Conservation (phyloP, 441 rosid genomes). For the Populus hybrid region DNA sequence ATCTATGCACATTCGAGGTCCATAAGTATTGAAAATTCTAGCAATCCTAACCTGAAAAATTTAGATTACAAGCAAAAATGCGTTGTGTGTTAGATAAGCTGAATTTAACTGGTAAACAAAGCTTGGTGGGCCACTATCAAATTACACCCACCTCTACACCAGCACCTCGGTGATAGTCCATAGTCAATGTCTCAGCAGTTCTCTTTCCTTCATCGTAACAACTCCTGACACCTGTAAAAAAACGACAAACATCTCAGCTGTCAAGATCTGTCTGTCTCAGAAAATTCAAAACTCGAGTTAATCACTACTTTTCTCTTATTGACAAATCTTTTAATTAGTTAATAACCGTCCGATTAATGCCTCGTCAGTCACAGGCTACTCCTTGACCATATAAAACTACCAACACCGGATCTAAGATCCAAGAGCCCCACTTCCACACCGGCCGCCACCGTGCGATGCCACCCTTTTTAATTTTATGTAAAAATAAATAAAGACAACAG, state of each 20-base stretch:
- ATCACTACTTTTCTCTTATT: too few species aligned
- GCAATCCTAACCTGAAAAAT: conserved; percentile 78
- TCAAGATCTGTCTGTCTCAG: not conserved
- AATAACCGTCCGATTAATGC: too few species aligned
- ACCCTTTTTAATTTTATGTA: too few species aligned
- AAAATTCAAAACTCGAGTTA: too few species aligned
- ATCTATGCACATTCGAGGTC: conserved; percentile 92
- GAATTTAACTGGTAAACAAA: too few species aligned
- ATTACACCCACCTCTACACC: conserved; percentile 58
- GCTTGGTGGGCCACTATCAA: not conserved
- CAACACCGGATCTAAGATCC: too few species aligned
- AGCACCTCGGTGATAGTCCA: conserved; percentile 94
- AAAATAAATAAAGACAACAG: not conserved
- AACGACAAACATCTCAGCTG: not conserved
- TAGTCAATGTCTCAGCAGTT: conserved; percentile 87
- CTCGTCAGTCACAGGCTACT: not conserved
- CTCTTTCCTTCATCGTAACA: conserved; percentile 97
- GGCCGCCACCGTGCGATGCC: not conserved
- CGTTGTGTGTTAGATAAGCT: not conserved
- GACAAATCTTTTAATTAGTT: too few species aligned
- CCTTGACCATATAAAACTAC: not conserved
- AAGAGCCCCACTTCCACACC: too few species aligned
- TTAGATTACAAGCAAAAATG: not conserved
- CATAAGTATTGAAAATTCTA: conserved; percentile 86
- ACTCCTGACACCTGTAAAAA: conserved; percentile 83